Conservation (phyloP, 2,329 filamentous ascomycete genomes). For the Fusarium heterosporum region DNA sequence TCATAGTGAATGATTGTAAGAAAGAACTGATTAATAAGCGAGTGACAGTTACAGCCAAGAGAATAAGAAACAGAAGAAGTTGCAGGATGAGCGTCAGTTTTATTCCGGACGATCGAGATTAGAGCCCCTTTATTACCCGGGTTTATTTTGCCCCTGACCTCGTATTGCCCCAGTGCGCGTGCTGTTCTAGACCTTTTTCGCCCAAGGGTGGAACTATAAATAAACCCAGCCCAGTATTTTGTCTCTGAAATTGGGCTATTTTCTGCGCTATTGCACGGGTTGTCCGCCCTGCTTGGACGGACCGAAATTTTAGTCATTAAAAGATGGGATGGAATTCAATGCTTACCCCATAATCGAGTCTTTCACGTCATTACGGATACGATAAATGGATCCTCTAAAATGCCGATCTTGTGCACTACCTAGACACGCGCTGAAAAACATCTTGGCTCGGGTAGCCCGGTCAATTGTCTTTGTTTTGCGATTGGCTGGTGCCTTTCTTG, state of each 20-base stretch:
- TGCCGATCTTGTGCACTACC: neutral
- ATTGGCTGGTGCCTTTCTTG: neutral
- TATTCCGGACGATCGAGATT: conserved; percentile 22
- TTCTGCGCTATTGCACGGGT: neutral
- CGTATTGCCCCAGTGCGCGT: conserved; percentile 16
- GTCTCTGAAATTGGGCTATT: conserved; percentile 2
- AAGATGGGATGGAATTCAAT: conserved; percentile 8
- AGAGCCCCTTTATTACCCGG: conserved; percentile 17
- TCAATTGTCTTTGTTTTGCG: neutral
- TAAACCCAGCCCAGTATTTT: neutral
- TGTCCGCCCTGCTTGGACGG: neutral
- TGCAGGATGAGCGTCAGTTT: conserved; percentile 3
- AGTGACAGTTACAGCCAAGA: conserved; percentile 11
- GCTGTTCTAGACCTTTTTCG: conserved; percentile 19
- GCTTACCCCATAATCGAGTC: neutral
- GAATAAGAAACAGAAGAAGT: neutral
- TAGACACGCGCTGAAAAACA: neutral
- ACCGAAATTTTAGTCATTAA: neutral
- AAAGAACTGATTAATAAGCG: conserved; percentile 21
- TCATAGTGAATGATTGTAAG: conserved; percentile 25
- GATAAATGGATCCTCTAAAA: neutral
- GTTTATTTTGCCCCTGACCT: conserved; percentile 1
- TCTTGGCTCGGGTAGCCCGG: neutral
- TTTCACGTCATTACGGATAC: conserved; percentile 4
- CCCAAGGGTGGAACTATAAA: conserved; percentile 22